These are phyloP conservation scores for Hippophae gyantsensis DNA, from an alignment of 306 rosid species.

Conservation along the genomic window DNA sequence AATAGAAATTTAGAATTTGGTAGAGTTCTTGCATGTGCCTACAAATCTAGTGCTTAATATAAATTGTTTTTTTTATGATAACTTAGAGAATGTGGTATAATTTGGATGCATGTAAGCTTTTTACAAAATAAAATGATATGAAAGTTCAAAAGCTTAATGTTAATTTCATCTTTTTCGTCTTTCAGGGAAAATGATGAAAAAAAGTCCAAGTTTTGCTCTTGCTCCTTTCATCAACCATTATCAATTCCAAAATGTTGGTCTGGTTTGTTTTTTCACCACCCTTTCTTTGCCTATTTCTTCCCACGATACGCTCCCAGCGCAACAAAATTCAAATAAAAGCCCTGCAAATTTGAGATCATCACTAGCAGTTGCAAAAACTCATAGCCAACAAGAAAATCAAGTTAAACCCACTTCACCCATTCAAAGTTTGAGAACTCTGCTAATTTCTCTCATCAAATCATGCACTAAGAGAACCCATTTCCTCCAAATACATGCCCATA, in stretches of 20 bases:
- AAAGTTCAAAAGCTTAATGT: too few relatives aligned
- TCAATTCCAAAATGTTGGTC: slow-evolving; percentile 5
- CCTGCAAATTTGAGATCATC: not conserved
- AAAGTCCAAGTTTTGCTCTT: not conserved
- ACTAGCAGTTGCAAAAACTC: slow-evolving; percentile 2
- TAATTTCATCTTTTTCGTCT: too few relatives aligned
- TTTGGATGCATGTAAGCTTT: too few relatives aligned
- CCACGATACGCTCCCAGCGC: slow-evolving; percentile 13
- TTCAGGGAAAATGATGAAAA: not conserved
- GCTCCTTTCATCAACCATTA: slow-evolving; percentile 6
- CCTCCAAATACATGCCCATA: slow-evolving; percentile 72
- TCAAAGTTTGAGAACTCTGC: slow-evolving; percentile 16
- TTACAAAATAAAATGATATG: too few relatives aligned
- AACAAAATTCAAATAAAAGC: not conserved
- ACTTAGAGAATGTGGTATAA: too few relatives aligned
- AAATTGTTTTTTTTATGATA: too few relatives aligned
- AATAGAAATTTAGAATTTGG: too few relatives aligned
- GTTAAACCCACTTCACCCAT: slow-evolving; percentile 11
- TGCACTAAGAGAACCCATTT: slow-evolving; percentile 36
- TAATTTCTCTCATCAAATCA: slow-evolving; percentile 45
- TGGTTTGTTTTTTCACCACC: slow-evolving; percentile 3
- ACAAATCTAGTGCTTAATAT: too few relatives aligned
- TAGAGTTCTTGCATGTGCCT: too few relatives aligned
- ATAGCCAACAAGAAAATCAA: slow-evolving; percentile 16
- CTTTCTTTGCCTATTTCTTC: slow-evolving; percentile 11